Evolutionary conservation across 768 basidiomycete species (phyloP), one percentile per base, ranked within the genome.

Genomic region (Tubosaeta sp.): DNA sequence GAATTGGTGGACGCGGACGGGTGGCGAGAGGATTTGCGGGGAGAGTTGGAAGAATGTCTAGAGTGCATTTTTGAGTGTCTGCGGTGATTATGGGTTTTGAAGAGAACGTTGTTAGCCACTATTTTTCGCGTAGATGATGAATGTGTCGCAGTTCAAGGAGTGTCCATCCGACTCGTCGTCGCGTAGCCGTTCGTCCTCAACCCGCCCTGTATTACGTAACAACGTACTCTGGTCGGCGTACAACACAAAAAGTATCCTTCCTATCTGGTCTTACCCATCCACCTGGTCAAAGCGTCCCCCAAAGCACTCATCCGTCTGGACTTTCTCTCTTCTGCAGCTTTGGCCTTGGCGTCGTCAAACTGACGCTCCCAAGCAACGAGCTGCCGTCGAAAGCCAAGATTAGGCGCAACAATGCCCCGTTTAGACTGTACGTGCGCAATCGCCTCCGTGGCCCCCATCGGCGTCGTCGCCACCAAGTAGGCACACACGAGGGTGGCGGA

Each of bases 401-500:
- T 90, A 0, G 87, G 87, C 45, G 70, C 73, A 13, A 82, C 78
- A 44, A 89, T 78, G 19, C 73, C 69, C 18, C 87, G 84, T 44
- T 78, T 77, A 32, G 74, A 66, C 56, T 76, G 76, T 30, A 81
- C 77, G 51, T 78, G 78, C 24, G 67, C 71, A 57, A 88, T 74
- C 9, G 85, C 77, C 49, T 84, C 77, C 22, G 58, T 46, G 11
- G 79, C 73, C 5, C 65, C 64, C 80, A 86, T 82, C 16, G 72
- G 69, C 24, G 71, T 76, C 16, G 73, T 68, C 7, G 75, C 75
- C 18, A 84, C 68, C 38, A 86, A 71, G 67, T 88, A 90, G 47
- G 86, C 89, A 54, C 84, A 83, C 4, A 90, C 81, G 24, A 89
- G 77, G 5, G 86, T 88, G 1, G 88, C 78, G 38, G 85, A 87